Base-by-base conservation (phyloP, 2,329 filamentous ascomycete genomes). In the Venturia asperata region DNA sequence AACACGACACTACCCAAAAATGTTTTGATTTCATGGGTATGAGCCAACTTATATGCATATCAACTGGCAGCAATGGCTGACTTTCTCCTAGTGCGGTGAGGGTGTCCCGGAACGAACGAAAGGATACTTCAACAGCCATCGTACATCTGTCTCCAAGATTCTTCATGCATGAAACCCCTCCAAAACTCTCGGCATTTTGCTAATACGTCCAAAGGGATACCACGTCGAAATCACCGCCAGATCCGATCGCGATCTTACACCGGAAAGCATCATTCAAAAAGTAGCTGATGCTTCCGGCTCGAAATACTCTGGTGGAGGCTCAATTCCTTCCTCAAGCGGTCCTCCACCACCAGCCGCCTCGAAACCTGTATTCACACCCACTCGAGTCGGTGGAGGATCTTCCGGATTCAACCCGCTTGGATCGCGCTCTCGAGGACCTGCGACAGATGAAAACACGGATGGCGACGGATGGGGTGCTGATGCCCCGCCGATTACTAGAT, bases 91-190 rank as follows among this genome's bases (percentile, higher is more conserved):
- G 89, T 99, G 94, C 76, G 94, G 94, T 70, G 93, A 95, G 74
- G 94, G 94, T 71, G 94, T 99, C 19, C 94, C 94, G n/a, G 94
- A 99, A 79, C 84, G 93, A 72, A 97, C 93, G 67, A 99, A 97
- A 79, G 94, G 94, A 69, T 97, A 97, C 79, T 99, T 99, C 75
- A 96, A 91, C 70, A 97, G 92, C 78, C 93, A 99, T 78, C 81
- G 94, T 61, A 87, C 89, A 67, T 88, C 91, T 61, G 92, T 97
- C 45, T 87, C 92, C 68, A 97, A 96, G 78, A 83, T 97, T 70
- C 85, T 99, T 52, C 92, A 97, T 79, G 87, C 87, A 74, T 62
- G 78, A 73, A 30, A 15, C 74, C 71, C 27, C 17, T 19, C 39
- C 3, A 24, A 9, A 19, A 42, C 13, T 34, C 17, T 6, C 21